Base-by-base conservation (phyloP, 257 asterid species). In the Fraxinus americana region DNA sequence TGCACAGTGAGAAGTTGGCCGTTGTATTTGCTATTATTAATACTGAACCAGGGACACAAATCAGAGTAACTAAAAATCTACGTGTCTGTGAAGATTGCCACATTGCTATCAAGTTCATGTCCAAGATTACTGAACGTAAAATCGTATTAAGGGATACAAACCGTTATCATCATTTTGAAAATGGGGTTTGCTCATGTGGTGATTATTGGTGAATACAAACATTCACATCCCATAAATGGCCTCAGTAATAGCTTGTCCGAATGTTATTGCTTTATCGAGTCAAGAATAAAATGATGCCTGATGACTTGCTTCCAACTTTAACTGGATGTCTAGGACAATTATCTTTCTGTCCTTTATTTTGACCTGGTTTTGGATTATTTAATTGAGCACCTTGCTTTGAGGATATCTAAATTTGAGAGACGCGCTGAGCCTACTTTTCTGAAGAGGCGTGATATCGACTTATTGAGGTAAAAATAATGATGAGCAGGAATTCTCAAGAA, bases 41-140 rank as follows among this genome's bases (percentile, higher is more conserved):
- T 71, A 90, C 85, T 79, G 45, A 81, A 70, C 87, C 90, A 0
- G 87, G 91, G 80, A 74, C 83, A 23, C 85, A 84, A 4, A 93
- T 93, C 52, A 88, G 93, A 83, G 87, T 95, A 5, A 91, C 98
- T 1, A 95, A 93, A 82, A 95, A 93, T 69, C 85, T 95, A 21
- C 95, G 98, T 1, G 90, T 95, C 17, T 95, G 99, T 77, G 92
- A 88, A 72, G 99, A 94, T 85, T 94, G 98, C 80, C 99, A 95
- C 74, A 52, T 86, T 72, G 98, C 99, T 32, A 82, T 86, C 67
- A 95, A 91, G 86, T 83, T 88, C 66, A 93, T 95, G 21, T 93
- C 98, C 76, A 86, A 86, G 88, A 84, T 95, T 74, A 80, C 93
- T 0, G 86, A 79, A 54, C 93, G 97, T 54, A 82, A 81, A 72